A percentile compares a stretch with the other conserved stretches of the same genome.
These are phyloP conservation scores for Naganishia albida DNA, from an alignment of 1,284 basidiomycete species.

Conservation along the genomic window DNA sequence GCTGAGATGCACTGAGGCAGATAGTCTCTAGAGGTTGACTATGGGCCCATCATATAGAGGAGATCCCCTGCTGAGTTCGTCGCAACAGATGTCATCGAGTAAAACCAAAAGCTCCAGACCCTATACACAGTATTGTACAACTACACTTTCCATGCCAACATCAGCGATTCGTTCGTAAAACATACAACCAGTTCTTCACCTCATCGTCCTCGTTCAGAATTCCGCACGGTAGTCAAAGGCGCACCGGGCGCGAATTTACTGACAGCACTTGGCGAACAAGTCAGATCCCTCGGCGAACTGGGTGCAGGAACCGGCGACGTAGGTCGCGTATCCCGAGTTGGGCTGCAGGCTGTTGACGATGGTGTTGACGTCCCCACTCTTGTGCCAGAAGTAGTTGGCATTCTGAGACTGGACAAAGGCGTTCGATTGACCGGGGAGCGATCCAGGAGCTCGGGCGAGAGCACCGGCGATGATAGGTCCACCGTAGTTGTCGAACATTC, in stretches of 20 bases:
- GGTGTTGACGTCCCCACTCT: slow-evolving; percentile 8
- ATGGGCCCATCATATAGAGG: too few relatives aligned
- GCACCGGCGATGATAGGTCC: slow-evolving; percentile 17
- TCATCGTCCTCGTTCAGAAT: too few relatives aligned
- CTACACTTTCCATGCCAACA: background rate
- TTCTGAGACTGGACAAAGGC: slow-evolving; percentile 26
- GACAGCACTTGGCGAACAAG: slow-evolving; percentile 10
- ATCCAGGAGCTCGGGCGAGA: background rate
- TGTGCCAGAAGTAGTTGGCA: slow-evolving; percentile 28
- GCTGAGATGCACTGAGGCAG: too few relatives aligned
- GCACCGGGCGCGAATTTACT: background rate
- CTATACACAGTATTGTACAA: background rate
- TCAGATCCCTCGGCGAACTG: background rate
- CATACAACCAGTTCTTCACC: background rate
- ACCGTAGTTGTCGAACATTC: slow-evolving; percentile 21
- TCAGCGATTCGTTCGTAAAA: background rate
- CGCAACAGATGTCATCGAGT: background rate
- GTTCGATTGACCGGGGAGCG: background rate
- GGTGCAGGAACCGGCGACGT: slow-evolving; percentile 7
- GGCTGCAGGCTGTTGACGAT: slow-evolving; percentile 9
- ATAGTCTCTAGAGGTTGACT: too few relatives aligned
- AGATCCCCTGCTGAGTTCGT: background rate
- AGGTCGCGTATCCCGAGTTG: slow-evolving; percentile 12
- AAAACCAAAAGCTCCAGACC: background rate
- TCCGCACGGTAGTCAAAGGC: too few relatives aligned